Conservation (phyloP, 805 yeast species). For the Ogataea parapolymorpha region DNA sequence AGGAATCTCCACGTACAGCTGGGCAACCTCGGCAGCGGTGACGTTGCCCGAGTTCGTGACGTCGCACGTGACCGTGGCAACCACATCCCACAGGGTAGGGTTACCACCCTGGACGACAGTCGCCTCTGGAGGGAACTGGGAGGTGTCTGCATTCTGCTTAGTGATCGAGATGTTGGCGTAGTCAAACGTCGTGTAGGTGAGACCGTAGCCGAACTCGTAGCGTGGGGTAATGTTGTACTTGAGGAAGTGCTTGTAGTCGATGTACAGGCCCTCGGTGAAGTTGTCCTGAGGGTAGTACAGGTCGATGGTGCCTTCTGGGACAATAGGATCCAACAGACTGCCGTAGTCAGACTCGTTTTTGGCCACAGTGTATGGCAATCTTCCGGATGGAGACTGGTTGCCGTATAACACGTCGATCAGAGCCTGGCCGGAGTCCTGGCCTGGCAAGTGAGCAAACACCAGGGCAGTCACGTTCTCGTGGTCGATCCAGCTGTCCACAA, state of each 20-base stretch:
- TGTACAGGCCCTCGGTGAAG: conserved; percentile 45
- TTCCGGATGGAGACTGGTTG: conserved; percentile 59
- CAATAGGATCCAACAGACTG: conserved; percentile 33
- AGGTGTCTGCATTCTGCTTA: conserved; percentile 1
- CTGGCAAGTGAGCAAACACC: conserved; percentile 36
- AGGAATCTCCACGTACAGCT: conserved; percentile 43
- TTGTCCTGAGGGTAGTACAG: conserved; percentile 39
- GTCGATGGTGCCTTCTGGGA: conserved; percentile 28
- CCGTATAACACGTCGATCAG: conserved; percentile 59
- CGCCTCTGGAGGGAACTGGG: not conserved
- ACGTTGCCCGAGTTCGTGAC: conserved; percentile 38
- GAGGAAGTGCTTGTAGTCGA: conserved; percentile 59
- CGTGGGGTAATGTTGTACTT: conserved; percentile 53
- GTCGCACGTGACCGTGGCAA: conserved; percentile 37
- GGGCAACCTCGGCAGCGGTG: conserved; percentile 43
- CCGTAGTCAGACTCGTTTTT: conserved; percentile 44
- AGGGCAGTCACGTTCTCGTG: conserved; percentile 58
- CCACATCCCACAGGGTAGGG: conserved; percentile 35
- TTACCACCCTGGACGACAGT: conserved; percentile 1
- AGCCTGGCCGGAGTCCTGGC: conserved; percentile 51
- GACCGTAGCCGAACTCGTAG: conserved; percentile 61
- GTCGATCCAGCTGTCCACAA: conserved; percentile 53
- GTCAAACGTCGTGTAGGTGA: conserved; percentile 48
- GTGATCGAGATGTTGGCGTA: conserved; percentile 23
- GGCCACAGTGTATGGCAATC: conserved; percentile 62